Evolutionary conservation across 2,329 filamentous ascomycete genomes (phyloP).

Genomic region (Tolypocladium guangdongense): DNA sequence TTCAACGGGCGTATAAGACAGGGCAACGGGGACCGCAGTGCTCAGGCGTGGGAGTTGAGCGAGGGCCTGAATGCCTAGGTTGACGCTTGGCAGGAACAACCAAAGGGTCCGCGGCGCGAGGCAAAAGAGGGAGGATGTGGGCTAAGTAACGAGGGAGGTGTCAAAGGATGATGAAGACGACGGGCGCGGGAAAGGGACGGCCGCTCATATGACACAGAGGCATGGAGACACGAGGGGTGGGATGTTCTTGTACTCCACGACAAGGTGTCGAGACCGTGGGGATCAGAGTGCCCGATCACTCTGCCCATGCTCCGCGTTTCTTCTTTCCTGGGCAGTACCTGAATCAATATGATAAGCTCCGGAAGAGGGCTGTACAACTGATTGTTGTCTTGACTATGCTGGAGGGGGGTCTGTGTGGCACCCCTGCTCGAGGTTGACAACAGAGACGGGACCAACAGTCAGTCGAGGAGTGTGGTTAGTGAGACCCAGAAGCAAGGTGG

Average conservation of each 20-base stretch:
- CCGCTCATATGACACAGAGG: conserved; percentile 11
- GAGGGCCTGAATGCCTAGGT: neutral
- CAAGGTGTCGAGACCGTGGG: conserved; percentile 13
- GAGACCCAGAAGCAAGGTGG: conserved; percentile 12
- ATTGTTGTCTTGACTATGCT: conserved; percentile 22
- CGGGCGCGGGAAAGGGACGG: conserved; percentile 9
- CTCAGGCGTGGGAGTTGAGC: neutral
- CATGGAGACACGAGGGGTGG: conserved; percentile 12
- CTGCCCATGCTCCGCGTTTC: conserved; percentile 15
- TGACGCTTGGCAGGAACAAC: neutral
- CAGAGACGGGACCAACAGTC: conserved; percentile 11
- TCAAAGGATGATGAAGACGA: conserved; percentile 11
- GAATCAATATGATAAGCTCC: conserved; percentile 17
- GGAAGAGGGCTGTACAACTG: conserved; percentile 15
- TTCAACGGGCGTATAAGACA: conserved; percentile 7
- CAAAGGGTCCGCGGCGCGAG: neutral
- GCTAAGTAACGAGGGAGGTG: conserved; percentile 15
- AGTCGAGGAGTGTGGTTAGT: conserved; percentile 2
- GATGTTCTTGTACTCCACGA: conserved; percentile 19
- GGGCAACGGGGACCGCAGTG: neutral
- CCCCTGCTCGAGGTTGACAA: conserved; percentile 7
- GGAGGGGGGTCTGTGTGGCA: conserved; percentile 22
- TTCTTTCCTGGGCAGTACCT: conserved; percentile 19
- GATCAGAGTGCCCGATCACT: conserved; percentile 10
- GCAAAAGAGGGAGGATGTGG: conserved; percentile 10